Conservation (phyloP, 805 yeast genomes). For the Saccharomycopsis sp. region DNA sequence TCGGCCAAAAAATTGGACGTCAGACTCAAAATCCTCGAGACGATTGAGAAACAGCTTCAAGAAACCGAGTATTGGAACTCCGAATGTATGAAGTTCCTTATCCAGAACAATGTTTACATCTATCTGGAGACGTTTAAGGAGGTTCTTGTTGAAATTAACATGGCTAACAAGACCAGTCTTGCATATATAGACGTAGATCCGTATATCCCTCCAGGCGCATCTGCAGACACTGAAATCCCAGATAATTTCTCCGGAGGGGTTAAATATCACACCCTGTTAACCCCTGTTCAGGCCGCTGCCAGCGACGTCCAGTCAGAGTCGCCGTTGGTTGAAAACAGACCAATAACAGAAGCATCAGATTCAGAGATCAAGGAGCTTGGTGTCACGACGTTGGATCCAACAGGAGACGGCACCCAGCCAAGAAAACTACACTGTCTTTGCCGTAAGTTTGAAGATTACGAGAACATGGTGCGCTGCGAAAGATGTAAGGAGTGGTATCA, state of each 20-base stretch:
- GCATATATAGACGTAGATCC: slow-evolving; percentile 6
- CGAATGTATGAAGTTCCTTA: slow-evolving; percentile 29
- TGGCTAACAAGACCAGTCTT: slow-evolving; percentile 4
- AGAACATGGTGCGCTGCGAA: slow-evolving; percentile 64
- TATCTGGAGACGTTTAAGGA: slow-evolving; percentile 16
- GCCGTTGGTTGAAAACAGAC: too few relatives aligned
- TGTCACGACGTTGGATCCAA: neutral
- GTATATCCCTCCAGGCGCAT: slow-evolving; percentile 4
- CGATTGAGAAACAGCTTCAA: slow-evolving; percentile 23
- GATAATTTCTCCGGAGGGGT: too few relatives aligned
- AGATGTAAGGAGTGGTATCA: slow-evolving; percentile 70
- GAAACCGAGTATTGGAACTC: slow-evolving; percentile 35
- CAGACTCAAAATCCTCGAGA: slow-evolving; percentile 20
- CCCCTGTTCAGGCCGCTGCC: too few relatives aligned
- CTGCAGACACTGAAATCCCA: too few relatives aligned
- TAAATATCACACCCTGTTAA: too few relatives aligned
- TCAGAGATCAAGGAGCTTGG: too few relatives aligned
- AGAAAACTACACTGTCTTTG: slow-evolving; percentile 46
- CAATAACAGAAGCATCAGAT: slow-evolving; percentile 20
- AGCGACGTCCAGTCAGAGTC: too few relatives aligned
- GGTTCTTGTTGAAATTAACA: slow-evolving; percentile 3
- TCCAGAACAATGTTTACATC: slow-evolving; percentile 32
- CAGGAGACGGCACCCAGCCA: slow-evolving; percentile 4
- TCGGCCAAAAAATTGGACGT: slow-evolving; percentile 18
- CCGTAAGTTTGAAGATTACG: slow-evolving; percentile 49